These are phyloP conservation scores for Claviceps sorghi DNA, from an alignment of 2,329 filamentous ascomycete species.

Conservation along the genomic window DNA sequence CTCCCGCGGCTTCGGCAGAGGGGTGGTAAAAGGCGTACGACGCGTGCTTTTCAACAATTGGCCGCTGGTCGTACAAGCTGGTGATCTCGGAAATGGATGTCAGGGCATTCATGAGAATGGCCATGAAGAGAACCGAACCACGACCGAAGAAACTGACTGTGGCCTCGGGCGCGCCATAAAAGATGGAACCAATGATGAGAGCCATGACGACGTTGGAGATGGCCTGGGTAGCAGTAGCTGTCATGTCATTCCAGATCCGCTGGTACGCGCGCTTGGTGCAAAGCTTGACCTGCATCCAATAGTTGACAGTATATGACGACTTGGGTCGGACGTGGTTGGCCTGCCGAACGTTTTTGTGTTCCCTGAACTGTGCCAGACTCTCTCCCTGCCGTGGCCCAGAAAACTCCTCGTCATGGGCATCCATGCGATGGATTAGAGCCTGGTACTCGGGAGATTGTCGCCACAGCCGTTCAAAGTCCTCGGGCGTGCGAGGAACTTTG, in stretches of 20 bases:
- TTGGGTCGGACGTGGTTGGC: slow-evolving; percentile 36
- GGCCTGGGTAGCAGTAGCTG: slow-evolving; percentile 30
- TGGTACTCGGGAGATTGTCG: slow-evolving; percentile 29
- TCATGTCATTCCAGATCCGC: slow-evolving; percentile 36
- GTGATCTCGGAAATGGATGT: slow-evolving; percentile 41
- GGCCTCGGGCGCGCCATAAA: slow-evolving; percentile 35
- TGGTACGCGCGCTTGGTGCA: slow-evolving; percentile 37
- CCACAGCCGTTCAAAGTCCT: slow-evolving; percentile 48
- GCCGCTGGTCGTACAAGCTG: slow-evolving; percentile 27
- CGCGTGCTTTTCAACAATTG: slow-evolving; percentile 34
- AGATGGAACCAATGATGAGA: slow-evolving; percentile 47
- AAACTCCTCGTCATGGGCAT: slow-evolving; percentile 31
- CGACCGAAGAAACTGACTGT: slow-evolving; percentile 38
- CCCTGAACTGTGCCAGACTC: slow-evolving; percentile 25
- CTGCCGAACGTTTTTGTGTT: slow-evolving; percentile 35
- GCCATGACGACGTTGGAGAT: slow-evolving; percentile 38
- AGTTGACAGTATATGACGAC: slow-evolving; percentile 43
- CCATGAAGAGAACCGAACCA: slow-evolving; percentile 45
- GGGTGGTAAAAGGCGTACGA: slow-evolving; percentile 38
- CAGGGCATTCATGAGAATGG: slow-evolving; percentile 44
- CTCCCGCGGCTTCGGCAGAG: slow-evolving; percentile 36
- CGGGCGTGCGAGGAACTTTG: slow-evolving; percentile 49
- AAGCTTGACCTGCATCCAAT: slow-evolving; percentile 37
- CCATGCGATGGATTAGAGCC: slow-evolving; percentile 31
- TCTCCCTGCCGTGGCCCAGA: slow-evolving; percentile 26